Evolutionary conservation across 371 early-diverging fungal genomes (phyloP), one percentile per base, ranked within the genome.

Genomic region (Fennellomyces sp.): DNA sequence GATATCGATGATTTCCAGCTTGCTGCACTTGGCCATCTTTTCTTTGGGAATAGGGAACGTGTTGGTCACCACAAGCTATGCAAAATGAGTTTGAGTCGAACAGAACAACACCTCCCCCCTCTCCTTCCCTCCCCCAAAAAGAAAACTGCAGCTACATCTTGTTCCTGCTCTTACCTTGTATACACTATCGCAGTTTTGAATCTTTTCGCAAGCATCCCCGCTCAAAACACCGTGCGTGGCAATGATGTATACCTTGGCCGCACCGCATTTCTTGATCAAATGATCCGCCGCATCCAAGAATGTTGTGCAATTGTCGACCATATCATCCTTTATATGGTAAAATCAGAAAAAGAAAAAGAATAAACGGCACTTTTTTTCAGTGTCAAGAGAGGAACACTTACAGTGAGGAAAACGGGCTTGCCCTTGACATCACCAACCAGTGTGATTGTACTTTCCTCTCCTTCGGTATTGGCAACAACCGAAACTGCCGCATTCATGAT

Each of bases 221-320:
- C 92, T 91, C 53, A 98, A 77, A 48, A 98, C 89, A 31, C 97
- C 98, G 65, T 98, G 98, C 0, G 97, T 95, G 3, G 96, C 97
- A 57, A 98, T 88, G 48, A 96, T 88, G 61, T 92, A 90, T 10
- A 98, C 95, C 33, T 86, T 85, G 38, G 79, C 85, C 2, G 97
- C 98, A 29, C 87, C 88, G 71, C 95, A 93, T 53, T 89, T 85
- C 39, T 90, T 89, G 53, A 92, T 79, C 59, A 94, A 69, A 69
- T 94, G 93, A 33, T 92, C 89, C n/a, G 95, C 94, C 12, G 97
- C 94, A 65, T 94, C 89, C 62, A 97, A 72, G 76, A 96, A 97
- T 23, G 96, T 91, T 48, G 88, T 82, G 49, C 92, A 85, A 47
- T 80, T 83, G 68, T 96, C 96, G 64, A 95, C 90, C 73, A 95